Base-by-base conservation (phyloP, 2,329 filamentous ascomycete species). In the Fusarium succisae region DNA sequence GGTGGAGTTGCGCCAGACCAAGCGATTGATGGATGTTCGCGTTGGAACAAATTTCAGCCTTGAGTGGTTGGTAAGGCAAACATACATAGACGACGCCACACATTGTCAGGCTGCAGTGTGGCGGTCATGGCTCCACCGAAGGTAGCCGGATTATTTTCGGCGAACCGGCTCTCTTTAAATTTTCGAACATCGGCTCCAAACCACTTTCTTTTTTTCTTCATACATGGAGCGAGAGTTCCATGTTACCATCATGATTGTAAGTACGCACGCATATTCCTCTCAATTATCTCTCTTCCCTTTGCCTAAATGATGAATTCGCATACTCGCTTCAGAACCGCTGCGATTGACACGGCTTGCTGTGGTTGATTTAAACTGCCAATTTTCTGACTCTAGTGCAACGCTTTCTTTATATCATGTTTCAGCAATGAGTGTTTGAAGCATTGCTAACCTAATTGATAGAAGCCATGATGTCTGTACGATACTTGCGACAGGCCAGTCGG, bases 271-370 rank as follows among this genome's bases (percentile, higher is more conserved):
- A 22, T 14, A 20, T 38, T 15, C 38, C 18, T 56, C 30, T 17
- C 43, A 35, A 32, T 35, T 11, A 26, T 22, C 14, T 26, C 17
- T 28, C 28, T 53, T 32, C 18, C 35, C 54, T 63, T 44, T 58
- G 57, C 51, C 68, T 45, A 67, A 67, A 82, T 86, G 84, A 86
- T 86, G 83, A 85, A 77, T 61, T 80, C 77, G 82, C 82, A 83
- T 80, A 76, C 69, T 83, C 82, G 82, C 83, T 84, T 85, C 83
- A 86, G 84, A 86, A 86, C 84, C 84, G 84, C 84, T 86, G 84
- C 84, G 84, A 84, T 84, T 85, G 83, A 86, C 82, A 80, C 83
- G 81, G 83, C 81, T 81, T 81, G 81, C 82, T 83, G 83, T 82
- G 83, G 48, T 73, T 85, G 84, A 86, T 83, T 80, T 81, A 63